Evolutionary conservation across 805 yeast species (phyloP).

Genomic region (Candida methanosorbosa): DNA sequence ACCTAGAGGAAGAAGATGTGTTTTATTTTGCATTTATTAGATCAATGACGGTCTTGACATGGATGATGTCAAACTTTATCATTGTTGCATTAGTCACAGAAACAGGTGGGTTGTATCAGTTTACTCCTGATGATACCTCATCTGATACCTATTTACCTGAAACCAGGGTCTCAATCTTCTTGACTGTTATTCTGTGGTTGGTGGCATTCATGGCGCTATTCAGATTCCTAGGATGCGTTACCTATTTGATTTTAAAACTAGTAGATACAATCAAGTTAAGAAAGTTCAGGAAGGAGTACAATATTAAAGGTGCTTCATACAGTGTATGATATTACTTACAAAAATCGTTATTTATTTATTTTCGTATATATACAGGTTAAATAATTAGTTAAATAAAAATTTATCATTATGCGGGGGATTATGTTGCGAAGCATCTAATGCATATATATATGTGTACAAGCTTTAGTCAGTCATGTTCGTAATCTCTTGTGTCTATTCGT

Average conservation of each 20-base stretch:
- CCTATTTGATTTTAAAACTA: slow-evolving; percentile 37
- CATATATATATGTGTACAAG: no score
- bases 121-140: slow-evolving; percentile 24
- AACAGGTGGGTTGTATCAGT: slow-evolving; percentile 65
- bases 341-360: not conserved
- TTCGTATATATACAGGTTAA: no score
- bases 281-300: slow-evolving; percentile 8
- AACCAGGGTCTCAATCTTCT: slow-evolving; percentile 51
- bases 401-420: no score
- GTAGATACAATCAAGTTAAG: slow-evolving; percentile 11
- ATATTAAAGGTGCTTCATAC: slow-evolving; percentile 11
- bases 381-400: no score
- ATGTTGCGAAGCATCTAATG: no score
- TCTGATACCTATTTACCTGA: slow-evolving; percentile 23
- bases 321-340: slow-evolving; percentile 4
- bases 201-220: slow-evolving; percentile 87
- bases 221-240: slow-evolving; percentile 66
- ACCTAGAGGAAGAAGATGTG: slow-evolving; percentile 44
- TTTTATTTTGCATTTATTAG: slow-evolving; percentile 88
- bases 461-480: no score
- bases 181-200: slow-evolving; percentile 83
- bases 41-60: slow-evolving; percentile 77
- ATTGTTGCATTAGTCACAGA: slow-evolving; percentile 77
- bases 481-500: slow-evolving; percentile 33
- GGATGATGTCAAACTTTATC: slow-evolving; percentile 84